phyloP scores from a whole-genome alignment of 805 yeast species.

The Metschnikowia corniflorae region DNA sequence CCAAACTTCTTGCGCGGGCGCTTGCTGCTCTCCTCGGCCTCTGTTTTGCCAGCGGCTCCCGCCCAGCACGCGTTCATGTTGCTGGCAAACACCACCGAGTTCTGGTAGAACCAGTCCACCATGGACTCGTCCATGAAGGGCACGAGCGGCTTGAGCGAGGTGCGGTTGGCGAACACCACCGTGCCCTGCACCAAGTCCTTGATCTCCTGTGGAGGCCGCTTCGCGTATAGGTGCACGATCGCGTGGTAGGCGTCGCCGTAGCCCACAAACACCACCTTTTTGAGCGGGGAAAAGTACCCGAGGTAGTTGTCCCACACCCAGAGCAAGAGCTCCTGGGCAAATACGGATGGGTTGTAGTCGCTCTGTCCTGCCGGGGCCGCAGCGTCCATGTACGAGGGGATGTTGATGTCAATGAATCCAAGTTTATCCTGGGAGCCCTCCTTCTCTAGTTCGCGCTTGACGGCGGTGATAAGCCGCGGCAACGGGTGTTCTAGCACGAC shows the following conservation, averaged over 20 bases:
- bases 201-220: slow-evolving; percentile 56
- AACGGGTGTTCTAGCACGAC: slow-evolving; percentile 72
- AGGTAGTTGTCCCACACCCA: slow-evolving; percentile 91
- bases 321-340: slow-evolving; percentile 72
- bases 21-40: slow-evolving; percentile 40
- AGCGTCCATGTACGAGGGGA: slow-evolving; percentile 49
- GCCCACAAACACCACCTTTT: slow-evolving; percentile 76
- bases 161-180: slow-evolving; percentile 64
- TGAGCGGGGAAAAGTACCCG: slow-evolving; percentile 61
- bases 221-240: slow-evolving; percentile 82
- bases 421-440: slow-evolving; percentile 30
- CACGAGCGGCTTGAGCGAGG: slow-evolving; percentile 71
- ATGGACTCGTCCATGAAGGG: slow-evolving; percentile 87
- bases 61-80: slow-evolving; percentile 81
- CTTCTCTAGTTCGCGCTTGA: slow-evolving; percentile 33
- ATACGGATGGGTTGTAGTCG: slow-evolving; percentile 55
- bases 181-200: slow-evolving; percentile 64
- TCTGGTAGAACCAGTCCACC: slow-evolving; percentile 87
- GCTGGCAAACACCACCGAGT: slow-evolving; percentile 79
- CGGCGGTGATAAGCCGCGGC: slow-evolving; percentile 55
- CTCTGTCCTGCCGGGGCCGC: slow-evolving; percentile 15
- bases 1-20: slow-evolving; percentile 90
- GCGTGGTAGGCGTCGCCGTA: slow-evolving; percentile 88
- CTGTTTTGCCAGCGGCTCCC: slow-evolving; percentile 30
- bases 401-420: slow-evolving; percentile 80